Conservation (phyloP, 176 grass and related monocot species). For the Aechmea fasciata region DNA sequence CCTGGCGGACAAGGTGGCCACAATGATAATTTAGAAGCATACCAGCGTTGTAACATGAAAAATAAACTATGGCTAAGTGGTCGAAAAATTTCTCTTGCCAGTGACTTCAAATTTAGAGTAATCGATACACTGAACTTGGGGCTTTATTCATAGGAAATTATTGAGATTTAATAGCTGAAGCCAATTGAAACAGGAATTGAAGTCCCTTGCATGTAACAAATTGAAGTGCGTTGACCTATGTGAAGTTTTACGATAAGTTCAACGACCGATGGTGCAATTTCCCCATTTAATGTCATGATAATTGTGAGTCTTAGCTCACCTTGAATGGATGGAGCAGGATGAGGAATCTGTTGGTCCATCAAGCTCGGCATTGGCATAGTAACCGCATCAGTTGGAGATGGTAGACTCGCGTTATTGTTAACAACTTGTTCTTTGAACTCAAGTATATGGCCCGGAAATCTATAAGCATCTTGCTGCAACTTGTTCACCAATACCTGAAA, state of each 20-base stretch:
- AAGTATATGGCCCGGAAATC: slow-evolving; percentile 36
- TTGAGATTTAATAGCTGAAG: too few relatives aligned
- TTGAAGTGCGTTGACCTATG: not conserved
- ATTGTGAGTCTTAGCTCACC: slow-evolving; percentile 18
- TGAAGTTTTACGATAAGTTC: too few relatives aligned
- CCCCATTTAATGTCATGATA: not conserved
- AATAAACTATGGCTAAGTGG: too few relatives aligned
- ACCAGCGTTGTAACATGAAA: not conserved
- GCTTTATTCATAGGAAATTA: too few relatives aligned
- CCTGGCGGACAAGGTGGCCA: not conserved
- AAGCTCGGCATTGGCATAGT: not conserved
- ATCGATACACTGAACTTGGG: too few relatives aligned
- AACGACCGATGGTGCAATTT: not conserved
- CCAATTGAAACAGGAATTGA: too few relatives aligned
- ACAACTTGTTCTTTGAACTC: slow-evolving; percentile 49
- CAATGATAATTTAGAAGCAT: not conserved
- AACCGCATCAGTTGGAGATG: slow-evolving; percentile 5
- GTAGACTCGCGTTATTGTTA: slow-evolving; percentile 6
- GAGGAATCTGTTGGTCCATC: slow-evolving; percentile 25
- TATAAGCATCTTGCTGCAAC: slow-evolving; percentile 66
- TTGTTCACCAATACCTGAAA: slow-evolving; percentile 46
- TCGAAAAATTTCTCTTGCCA: too few relatives aligned
- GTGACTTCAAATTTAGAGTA: too few relatives aligned
- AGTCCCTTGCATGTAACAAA: too few relatives aligned
- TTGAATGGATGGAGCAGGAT: slow-evolving; percentile 3